A percentile compares a stretch with the other conserved stretches of the same genome.
Evolutionary conservation across 2,329 filamentous ascomycete genomes (phyloP).

Genomic region (Aureobasidium leucospermi): DNA sequence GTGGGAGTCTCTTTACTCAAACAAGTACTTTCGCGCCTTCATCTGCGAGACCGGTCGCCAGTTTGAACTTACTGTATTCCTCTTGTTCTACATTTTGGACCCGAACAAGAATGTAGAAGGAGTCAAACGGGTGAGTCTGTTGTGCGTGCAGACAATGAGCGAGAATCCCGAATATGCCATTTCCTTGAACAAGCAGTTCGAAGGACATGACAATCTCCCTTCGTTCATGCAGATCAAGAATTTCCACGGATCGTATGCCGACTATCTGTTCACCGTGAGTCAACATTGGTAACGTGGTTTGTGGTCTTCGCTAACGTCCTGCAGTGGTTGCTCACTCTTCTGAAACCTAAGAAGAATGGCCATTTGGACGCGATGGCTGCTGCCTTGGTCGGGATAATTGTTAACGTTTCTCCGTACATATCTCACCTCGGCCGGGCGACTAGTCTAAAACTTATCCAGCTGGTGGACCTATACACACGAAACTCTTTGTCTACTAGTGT

Average conservation of each 20-base stretch:
- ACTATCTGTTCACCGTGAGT: conserved; percentile 82
- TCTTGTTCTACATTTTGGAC: conserved; percentile 88
- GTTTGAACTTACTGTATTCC: conserved; percentile 84
- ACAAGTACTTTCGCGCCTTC: conserved; percentile 92
- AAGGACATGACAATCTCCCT: conserved; percentile 81
- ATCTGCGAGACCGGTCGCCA: conserved; percentile 92
- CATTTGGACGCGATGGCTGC: conserved; percentile 59
- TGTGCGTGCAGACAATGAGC: conserved; percentile 88
- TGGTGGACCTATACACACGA: conserved; percentile 6
- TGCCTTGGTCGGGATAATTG: conserved; percentile 82
- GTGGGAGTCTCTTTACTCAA: conserved; percentile 95
- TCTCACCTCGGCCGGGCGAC: conserved; percentile 67
- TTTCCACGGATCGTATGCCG: conserved; percentile 85
- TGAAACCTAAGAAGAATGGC: conserved; percentile 12
- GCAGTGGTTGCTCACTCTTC: conserved; percentile 10
- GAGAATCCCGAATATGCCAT: conserved; percentile 86
- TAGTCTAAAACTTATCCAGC: conserved; percentile 52
- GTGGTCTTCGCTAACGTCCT: neutral
- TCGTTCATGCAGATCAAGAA: conserved; percentile 70
- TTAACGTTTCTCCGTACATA: conserved; percentile 82
- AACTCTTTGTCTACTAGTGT: conserved; percentile 68
- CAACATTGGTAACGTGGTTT: neutral
- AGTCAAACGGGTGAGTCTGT: conserved; percentile 93
- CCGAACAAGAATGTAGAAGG: conserved; percentile 87
- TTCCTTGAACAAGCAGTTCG: conserved; percentile 82